A percentile compares a stretch with the other conserved stretches of the same genome.
phyloP scores from a whole-genome alignment of 2,329 filamentous ascomycete species.

The Nothophoma quercina region DNA sequence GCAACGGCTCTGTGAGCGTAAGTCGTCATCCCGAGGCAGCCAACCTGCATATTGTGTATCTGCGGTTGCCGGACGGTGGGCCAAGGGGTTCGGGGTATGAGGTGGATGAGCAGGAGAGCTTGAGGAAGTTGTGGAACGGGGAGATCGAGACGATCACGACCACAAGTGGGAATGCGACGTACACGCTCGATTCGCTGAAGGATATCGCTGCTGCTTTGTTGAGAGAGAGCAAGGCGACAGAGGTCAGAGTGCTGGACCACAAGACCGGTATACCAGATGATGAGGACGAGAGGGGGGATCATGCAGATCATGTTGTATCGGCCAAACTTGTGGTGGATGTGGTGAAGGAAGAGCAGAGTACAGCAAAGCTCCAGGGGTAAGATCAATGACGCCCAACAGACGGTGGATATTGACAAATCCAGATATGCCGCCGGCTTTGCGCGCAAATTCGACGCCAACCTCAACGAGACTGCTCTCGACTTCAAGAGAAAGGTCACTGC shows the following conservation, averaged over 20 bases:
- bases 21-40: constrained; percentile 19
- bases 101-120: constrained; percentile 18
- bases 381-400: neutral
- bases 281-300: constrained; percentile 25
- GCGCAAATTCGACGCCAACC: constrained; percentile 23
- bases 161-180: constrained; percentile 27
- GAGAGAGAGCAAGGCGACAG: constrained; percentile 19
- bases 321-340: constrained; percentile 38
- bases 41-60: constrained; percentile 36
- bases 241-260: constrained; percentile 34
- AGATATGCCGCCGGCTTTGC: constrained; percentile 33
- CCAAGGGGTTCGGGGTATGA: constrained; percentile 30
- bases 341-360: constrained; percentile 22
- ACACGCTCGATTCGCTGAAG: constrained; percentile 30
- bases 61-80: constrained; percentile 36
- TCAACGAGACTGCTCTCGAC: constrained; percentile 15
- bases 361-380: constrained; percentile 22
- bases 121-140: constrained; percentile 32
- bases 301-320: constrained; percentile 37
- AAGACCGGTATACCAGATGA: constrained; percentile 23
- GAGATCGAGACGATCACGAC: constrained; percentile 27
- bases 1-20: constrained; percentile 14
- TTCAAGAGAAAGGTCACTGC: constrained; percentile 26
- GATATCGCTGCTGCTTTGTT: constrained; percentile 27
- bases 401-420: neutral